Percentiles rank a stretch among this genome's conserved stretches.
phyloP scores from a whole-genome alignment of 2,329 filamentous ascomycete species.

The Aureobasidium vineae region DNA sequence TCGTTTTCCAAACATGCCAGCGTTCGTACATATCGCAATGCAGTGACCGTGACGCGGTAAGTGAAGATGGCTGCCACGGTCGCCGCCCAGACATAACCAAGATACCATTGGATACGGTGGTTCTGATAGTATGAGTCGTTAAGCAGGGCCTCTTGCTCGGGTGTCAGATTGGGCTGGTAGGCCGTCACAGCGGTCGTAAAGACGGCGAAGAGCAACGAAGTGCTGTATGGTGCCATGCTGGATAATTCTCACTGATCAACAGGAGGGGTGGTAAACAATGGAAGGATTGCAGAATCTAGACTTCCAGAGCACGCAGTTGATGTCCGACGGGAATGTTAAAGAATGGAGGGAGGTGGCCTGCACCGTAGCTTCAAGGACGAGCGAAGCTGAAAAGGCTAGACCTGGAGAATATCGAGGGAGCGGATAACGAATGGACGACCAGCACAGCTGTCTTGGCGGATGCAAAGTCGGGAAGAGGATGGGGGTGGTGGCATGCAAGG shows the following conservation, averaged over 20 bases:
- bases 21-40: constrained; percentile 67
- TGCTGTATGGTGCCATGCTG: constrained; percentile 13
- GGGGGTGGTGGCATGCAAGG: constrained; percentile 15
- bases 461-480: not conserved
- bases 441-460: constrained; percentile 18
- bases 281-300: constrained; percentile 1
- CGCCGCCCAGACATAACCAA: constrained; percentile 55
- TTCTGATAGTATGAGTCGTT: constrained; percentile 33
- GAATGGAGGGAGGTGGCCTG: constrained; percentile 18
- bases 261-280: constrained; percentile 17
- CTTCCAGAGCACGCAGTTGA: not conserved
- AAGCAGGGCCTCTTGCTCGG: constrained; percentile 7
- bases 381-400: constrained; percentile 9
- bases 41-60: constrained; percentile 63
- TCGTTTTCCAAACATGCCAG: constrained; percentile 71
- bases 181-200: constrained; percentile 16
- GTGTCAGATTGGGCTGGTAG: constrained; percentile 9
- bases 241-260: constrained; percentile 18
- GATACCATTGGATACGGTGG: constrained; percentile 38
- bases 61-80: constrained; percentile 62
- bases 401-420: not conserved
- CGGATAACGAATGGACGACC: constrained; percentile 2
- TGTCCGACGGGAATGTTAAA: not conserved
- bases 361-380: constrained; percentile 14
- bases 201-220: constrained; percentile 2